These are phyloP conservation scores for Nakazawaea ishiwadae DNA, from an alignment of 805 yeast genomes.

Conservation along the genomic window DNA sequence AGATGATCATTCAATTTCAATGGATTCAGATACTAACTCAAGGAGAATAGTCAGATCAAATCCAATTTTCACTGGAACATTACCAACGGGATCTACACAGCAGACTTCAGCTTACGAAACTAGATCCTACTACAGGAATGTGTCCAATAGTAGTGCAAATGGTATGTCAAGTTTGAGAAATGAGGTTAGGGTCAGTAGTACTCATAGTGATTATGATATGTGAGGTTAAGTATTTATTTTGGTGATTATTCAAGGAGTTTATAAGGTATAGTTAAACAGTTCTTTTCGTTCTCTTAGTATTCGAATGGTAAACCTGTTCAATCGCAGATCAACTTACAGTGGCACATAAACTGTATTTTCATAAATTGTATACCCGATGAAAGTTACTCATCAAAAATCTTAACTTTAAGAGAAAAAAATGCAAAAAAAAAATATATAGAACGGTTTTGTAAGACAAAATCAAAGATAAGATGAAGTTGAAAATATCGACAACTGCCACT, in stretches of 20 bases:
- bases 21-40: constrained; percentile 15
- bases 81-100: not conserved
- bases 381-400: too few species aligned
- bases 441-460: too few species aligned
- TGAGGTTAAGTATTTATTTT: too few species aligned
- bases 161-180: constrained; percentile 4
- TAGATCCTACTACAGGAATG: constrained; percentile 3
- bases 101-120: not conserved
- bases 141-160: constrained; percentile 1
- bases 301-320: too few species aligned
- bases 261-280: too few species aligned
- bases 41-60: not conserved
- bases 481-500: constrained; percentile 11
- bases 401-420: too few species aligned
- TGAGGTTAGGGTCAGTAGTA: constrained; percentile 11
- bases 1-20: constrained; percentile 26
- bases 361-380: too few species aligned
- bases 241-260: too few species aligned
- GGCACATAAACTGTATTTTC: too few species aligned
- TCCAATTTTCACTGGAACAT: not conserved
- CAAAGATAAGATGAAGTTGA: constrained; percentile 14
- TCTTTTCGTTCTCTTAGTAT: too few species aligned
- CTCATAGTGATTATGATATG: constrained; percentile 4
- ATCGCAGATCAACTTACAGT: too few species aligned
- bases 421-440: too few species aligned